phyloP scores from a whole-genome alignment of 2,329 filamentous ascomycete genomes.

The Paracorniculantispora psalliotae region DNA sequence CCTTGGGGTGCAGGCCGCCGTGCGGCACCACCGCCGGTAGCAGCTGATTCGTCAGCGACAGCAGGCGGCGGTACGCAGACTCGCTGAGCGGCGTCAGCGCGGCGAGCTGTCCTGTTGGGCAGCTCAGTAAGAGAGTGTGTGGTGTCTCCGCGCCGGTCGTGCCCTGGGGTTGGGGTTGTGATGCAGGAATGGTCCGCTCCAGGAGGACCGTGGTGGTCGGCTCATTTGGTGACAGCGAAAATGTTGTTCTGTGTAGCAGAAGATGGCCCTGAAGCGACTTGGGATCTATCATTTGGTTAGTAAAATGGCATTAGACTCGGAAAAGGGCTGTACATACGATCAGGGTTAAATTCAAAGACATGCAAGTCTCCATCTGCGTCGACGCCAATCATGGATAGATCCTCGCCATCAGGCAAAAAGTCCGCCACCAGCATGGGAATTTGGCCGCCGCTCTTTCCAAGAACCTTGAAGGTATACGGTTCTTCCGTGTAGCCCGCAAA shows the following conservation, averaged over 20 bases:
- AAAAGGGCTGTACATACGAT: conserved; percentile 56
- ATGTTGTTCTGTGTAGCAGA: conserved; percentile 80
- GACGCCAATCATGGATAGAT: conserved; percentile 75
- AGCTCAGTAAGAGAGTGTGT: conserved; percentile 62
- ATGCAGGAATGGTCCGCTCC: conserved; percentile 54
- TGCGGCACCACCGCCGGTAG: conserved; percentile 69
- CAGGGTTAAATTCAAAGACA: conserved; percentile 88
- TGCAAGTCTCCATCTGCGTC: conserved; percentile 85
- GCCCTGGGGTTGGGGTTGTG: conserved; percentile 28
- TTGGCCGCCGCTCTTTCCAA: conserved; percentile 77
- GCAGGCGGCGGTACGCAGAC: conserved; percentile 75
- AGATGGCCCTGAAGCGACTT: conserved; percentile 87
- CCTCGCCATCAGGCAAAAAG: conserved; percentile 79
- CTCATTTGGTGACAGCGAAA: conserved; percentile 76
- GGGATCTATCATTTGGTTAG: conserved; percentile 59
- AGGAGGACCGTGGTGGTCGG: conserved; percentile 72
- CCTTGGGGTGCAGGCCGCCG: conserved; percentile 78
- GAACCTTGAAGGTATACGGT: conserved; percentile 89
- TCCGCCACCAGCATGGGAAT: conserved; percentile 79
- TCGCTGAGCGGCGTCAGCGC: conserved; percentile 75
- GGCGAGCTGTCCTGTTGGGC: conserved; percentile 69
- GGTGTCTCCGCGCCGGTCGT: conserved; percentile 21
- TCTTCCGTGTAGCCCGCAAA: conserved; percentile 96
- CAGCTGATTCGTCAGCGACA: conserved; percentile 75
- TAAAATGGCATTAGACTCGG: conserved; percentile 18